Evolutionary conservation across 805 yeast species (phyloP), one percentile per base, ranked within the genome.

Genomic region (Starmerella kuoi): DNA sequence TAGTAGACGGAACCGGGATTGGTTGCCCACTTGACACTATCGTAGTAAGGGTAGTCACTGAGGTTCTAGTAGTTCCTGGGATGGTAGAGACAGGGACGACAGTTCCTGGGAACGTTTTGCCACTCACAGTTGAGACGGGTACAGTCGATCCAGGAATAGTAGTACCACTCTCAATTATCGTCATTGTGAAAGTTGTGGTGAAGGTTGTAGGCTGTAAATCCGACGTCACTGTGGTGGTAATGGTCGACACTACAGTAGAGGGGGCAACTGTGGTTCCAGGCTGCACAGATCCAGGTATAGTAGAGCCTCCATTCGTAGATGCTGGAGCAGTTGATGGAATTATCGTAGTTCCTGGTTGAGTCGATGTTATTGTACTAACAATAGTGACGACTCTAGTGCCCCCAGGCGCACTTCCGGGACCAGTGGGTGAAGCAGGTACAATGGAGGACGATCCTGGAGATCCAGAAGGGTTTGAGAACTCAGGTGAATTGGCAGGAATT

Each of bases 291-390:
- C 51, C 54, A n/a, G 55, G 56, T 36, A 46, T 21, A 1, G 52
- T 37, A 4, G 42, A 33, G 2, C 46, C 46, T 14, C 38, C 32
- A 14, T 37, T 38, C 5, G 46, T 42, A 3, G 35, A 20, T 7
- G 38, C 30, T 4, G 47, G 40, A 6, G 40, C 42, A 1, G 48
- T 37, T 2, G 51, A 32, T 6, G 48, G 53, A 7, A 55, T 51
- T 22, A 47, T 36, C 8, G 55, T 55, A 1, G 50, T 38, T 8
- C 50, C 55, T 6, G 55, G 53, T n/a, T 42, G 24, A 11, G 20
- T 22, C 18, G 42, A 31, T 8, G 35, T 35, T 4, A 49, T 34
- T 20, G 48, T 42, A 20, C 48, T 24, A 6, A 35, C 11, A 11
- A 31, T 35, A 9, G 25, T 34, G 28, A 34, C n/a, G n/a, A n/a